Conservation (phyloP, 2,329 filamentous ascomycete species). For the Ceratocystis ficicola region DNA sequence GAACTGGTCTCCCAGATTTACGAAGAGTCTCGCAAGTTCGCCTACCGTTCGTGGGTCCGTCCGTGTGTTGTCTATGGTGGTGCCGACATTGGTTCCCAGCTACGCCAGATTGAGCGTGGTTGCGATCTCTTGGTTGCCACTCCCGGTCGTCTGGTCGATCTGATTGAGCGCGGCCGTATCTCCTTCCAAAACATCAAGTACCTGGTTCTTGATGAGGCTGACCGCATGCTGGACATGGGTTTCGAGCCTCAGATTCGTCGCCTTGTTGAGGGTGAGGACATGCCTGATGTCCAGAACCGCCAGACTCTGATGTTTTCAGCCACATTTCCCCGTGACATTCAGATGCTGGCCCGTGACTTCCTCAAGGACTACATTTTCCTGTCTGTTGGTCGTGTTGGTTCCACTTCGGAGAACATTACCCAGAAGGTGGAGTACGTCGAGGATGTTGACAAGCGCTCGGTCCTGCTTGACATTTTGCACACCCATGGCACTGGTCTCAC, state of each 20-base stretch:
- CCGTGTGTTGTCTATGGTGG: constrained; percentile 98
- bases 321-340: constrained; percentile 97
- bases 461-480: constrained; percentile 93
- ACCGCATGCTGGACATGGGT: constrained; percentile 99
- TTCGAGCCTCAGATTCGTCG: constrained; percentile 99
- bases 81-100: constrained; percentile 95
- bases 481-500: constrained; percentile 78
- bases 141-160: constrained; percentile 89
- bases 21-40: constrained; percentile 94
- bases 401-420: constrained; percentile 99
- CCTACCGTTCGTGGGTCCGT: constrained; percentile 96
- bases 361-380: constrained; percentile 98
- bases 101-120: constrained; percentile 92
- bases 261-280: constrained; percentile 96
- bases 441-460: constrained; percentile 93
- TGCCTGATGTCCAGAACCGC: constrained; percentile 70
- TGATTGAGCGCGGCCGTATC: constrained; percentile 97
- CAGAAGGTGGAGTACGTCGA: constrained; percentile 98
- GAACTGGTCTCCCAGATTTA: constrained; percentile 98
- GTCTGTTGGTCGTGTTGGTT: constrained; percentile 95
- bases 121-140: constrained; percentile 96
- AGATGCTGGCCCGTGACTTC: constrained; percentile 98
- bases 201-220: constrained; percentile 94
- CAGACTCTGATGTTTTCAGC: constrained; percentile 99
- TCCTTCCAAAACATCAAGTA: constrained; percentile 99